Conservation (phyloP, 2,329 filamentous ascomycete genomes). For the Huntiella savannae region DNA sequence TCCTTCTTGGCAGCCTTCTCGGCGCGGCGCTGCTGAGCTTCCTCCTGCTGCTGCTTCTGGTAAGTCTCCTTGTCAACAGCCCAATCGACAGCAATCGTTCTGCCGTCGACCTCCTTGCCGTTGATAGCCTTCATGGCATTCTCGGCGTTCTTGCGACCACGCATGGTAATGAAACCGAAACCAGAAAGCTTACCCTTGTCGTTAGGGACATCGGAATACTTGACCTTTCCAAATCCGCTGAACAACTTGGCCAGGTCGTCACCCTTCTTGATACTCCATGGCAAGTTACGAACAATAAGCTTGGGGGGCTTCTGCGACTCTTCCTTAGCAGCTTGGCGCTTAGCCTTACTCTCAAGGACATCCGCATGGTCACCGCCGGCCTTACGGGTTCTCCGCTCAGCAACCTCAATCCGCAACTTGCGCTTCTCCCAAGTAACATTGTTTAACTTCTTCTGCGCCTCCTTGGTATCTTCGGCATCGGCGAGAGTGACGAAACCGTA, state of each 20-base stretch:
- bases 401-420: constrained; percentile 70
- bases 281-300: constrained; percentile 79
- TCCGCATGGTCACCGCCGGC: constrained; percentile 19
- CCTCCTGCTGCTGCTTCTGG: constrained; percentile 39
- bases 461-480: constrained; percentile 73
- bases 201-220: constrained; percentile 68
- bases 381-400: constrained; percentile 62
- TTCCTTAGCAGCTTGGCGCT: constrained; percentile 35
- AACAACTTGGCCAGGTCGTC: constrained; percentile 69
- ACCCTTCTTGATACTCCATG: constrained; percentile 82
- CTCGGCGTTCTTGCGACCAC: constrained; percentile 79
- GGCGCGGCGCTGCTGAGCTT: constrained; percentile 16
- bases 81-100: constrained; percentile 86
- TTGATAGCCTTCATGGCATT: constrained; percentile 71
- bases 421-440: constrained; percentile 59
- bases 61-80: constrained; percentile 82
- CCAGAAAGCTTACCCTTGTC: constrained; percentile 58
- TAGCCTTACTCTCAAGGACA: constrained; percentile 27
- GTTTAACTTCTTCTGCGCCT: constrained; percentile 65
- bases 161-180: constrained; percentile 81
- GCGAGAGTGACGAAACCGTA: constrained; percentile 96
- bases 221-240: constrained; percentile 76
- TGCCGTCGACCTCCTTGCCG: constrained; percentile 74
- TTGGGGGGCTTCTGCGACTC: constrained; percentile 46
- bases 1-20: constrained; percentile 19